Base-by-base conservation (phyloP, 2,329 filamentous ascomycete genomes). In the Pestalotiopsis sp. region DNA sequence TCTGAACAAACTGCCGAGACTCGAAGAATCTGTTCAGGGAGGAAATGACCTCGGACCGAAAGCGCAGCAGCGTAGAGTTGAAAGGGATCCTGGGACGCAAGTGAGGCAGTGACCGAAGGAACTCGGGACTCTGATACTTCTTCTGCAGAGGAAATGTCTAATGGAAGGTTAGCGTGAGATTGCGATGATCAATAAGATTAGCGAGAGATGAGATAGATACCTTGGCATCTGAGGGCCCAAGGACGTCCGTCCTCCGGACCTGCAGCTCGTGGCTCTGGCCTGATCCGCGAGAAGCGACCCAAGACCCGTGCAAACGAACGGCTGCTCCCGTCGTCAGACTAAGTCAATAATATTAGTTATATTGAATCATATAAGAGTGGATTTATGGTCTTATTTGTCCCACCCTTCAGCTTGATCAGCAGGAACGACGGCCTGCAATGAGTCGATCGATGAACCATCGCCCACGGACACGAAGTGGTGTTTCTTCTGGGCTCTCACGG, bases 71-170 rank as follows among this genome's bases (percentile, higher is more conserved):
- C 57, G 94, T 86, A 31, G 94, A 88, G 80, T 97, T 95, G 77
- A 93, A 87, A 0, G 93, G 93, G 20, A 93, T 90, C 75, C 95
- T 92, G 71, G 92, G 83, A 68, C 96, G 92, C 69, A 99, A 86
- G 81, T 99, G 96, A 64, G 95, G 94, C 66, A 97, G 87, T 13
- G 92, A 92, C 69, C 96, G 92, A 70, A 99, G 88, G 79, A 92
- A 98, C 77, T 98, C 95, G 64, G 92, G 85, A 4, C 91, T 93
- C 75, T 98, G 95, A 75, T 96, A 97, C 82, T 98, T 98, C 81
- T 97, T 97, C 81, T 99, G 96, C 27, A 99, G 89, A 3, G 96
- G 96, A 77, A 93, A 97, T 71, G 91, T 93, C 93, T 98, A 76
- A 36, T 68, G 70, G 11, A 17, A 31, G 11, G 25, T 59, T 17